A percentile compares a stretch with the other conserved stretches of the same genome.
Conservation (phyloP, 257 asterid genomes). For the Nicotiana benthamiana region DNA sequence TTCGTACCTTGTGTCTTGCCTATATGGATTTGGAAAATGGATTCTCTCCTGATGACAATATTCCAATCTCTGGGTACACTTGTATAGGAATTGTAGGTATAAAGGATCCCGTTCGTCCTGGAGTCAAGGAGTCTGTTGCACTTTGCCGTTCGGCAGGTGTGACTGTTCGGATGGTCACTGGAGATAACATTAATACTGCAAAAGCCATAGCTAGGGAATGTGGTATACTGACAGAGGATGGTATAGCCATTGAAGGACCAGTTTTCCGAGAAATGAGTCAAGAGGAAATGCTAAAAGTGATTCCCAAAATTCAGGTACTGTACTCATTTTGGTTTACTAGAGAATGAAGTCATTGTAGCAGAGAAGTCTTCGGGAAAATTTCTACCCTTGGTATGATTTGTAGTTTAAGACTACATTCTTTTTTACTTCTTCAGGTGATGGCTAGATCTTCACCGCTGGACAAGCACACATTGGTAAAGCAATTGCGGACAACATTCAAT, state of each 20-base stretch:
- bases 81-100: slow-evolving; percentile 15
- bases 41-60: slow-evolving; percentile 6
- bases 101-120: slow-evolving; percentile 22
- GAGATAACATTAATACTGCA: slow-evolving; percentile 21
- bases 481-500: slow-evolving; percentile 9
- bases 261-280: slow-evolving; percentile 15
- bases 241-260: slow-evolving; percentile 17
- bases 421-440: slow-evolving; percentile 14
- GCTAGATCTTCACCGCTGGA: slow-evolving; percentile 16
- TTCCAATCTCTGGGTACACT: slow-evolving; percentile 11
- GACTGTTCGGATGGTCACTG: slow-evolving; percentile 17
- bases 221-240: slow-evolving; percentile 17
- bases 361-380: background rate
- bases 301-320: slow-evolving; percentile 15
- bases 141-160: slow-evolving; percentile 15
- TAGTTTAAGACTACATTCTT: background rate
- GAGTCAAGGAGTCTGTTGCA: slow-evolving; percentile 18
- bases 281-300: slow-evolving; percentile 9
- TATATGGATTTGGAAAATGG: slow-evolving; percentile 15
- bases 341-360: background rate
- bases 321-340: background rate
- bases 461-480: slow-evolving; percentile 16
- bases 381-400: background rate
- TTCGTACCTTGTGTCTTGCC: slow-evolving; percentile 17
- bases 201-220: slow-evolving; percentile 20